Percentiles rank a stretch among this genome's conserved stretches.
Evolutionary conservation across 345 rosid genomes (phyloP).

Genomic region (Salix exigua): DNA sequence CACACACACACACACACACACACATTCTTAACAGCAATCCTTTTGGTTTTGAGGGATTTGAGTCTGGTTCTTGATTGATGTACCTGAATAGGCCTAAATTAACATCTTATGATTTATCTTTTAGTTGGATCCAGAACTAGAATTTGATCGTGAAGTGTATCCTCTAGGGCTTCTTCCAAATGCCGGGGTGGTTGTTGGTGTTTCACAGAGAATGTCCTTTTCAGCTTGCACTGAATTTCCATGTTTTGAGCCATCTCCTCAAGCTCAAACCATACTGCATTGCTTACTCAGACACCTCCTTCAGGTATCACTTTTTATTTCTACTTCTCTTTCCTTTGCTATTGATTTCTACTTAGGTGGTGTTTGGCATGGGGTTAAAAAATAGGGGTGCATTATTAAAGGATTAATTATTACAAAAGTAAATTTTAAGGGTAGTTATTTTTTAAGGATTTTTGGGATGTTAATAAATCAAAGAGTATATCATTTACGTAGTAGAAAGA

Average conservation of each 20-base stretch:
- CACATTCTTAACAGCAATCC: background rate
- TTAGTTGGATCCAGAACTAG: constrained; percentile 95
- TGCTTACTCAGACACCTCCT: constrained; percentile 96
- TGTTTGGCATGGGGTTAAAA: background rate
- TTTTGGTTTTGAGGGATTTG: constrained; percentile 3
- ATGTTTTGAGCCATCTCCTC: constrained; percentile 97
- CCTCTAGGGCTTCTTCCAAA: constrained; percentile 97
- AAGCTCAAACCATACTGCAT: constrained; percentile 94
- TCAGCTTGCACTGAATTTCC: constrained; percentile 97
- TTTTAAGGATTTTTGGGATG: background rate
- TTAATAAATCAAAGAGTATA: background rate
- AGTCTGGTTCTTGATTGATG: constrained; percentile 8
- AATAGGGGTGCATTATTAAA: background rate
- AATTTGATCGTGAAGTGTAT: constrained; percentile 95
- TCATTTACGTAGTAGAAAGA: background rate
- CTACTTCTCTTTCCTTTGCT: background rate
- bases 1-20: too few relatives aligned
- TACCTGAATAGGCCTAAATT: constrained; percentile 12
- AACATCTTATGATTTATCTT: constrained; percentile 17
- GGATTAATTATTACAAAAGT: background rate
- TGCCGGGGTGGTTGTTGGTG: constrained; percentile 92
- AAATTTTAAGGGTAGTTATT: background rate
- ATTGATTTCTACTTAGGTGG: background rate
- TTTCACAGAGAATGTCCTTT: constrained; percentile 93
- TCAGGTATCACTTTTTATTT: constrained; percentile 56